Evolutionary conservation across 2,329 filamentous ascomycete species (phyloP).

Genomic region (Alternaria conjuncta): DNA sequence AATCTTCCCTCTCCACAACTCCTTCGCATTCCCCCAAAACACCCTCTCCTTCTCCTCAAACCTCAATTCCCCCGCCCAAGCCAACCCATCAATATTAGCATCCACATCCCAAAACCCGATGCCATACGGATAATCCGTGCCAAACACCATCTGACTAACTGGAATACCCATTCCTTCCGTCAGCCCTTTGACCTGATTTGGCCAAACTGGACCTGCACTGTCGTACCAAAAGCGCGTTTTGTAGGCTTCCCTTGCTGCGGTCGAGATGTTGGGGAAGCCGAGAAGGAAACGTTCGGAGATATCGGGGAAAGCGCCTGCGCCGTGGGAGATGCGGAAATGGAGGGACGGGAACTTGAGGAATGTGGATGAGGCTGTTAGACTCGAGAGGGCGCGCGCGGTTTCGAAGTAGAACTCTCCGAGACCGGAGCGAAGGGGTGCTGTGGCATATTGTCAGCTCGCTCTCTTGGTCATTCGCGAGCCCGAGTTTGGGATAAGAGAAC

Average conservation of each 20-base stretch:
- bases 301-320: slow-evolving; percentile 46
- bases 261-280: slow-evolving; percentile 34
- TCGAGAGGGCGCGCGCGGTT: slow-evolving; percentile 44
- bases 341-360: slow-evolving; percentile 38
- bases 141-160: slow-evolving; percentile 44
- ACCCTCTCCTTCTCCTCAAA: slow-evolving; percentile 34
- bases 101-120: slow-evolving; percentile 48
- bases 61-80: slow-evolving; percentile 27
- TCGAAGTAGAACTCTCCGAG: slow-evolving; percentile 49
- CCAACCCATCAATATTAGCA: slow-evolving; percentile 41
- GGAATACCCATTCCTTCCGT: slow-evolving; percentile 41
- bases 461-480: not conserved
- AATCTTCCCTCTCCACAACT: slow-evolving; percentile 37
- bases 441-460: not conserved
- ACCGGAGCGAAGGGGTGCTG: slow-evolving; percentile 44
- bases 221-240: slow-evolving; percentile 47
- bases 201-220: slow-evolving; percentile 47
- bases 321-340: slow-evolving; percentile 45
- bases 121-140: slow-evolving; percentile 48
- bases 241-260: slow-evolving; percentile 36
- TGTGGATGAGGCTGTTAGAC: slow-evolving; percentile 38
- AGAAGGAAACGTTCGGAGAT: slow-evolving; percentile 46
- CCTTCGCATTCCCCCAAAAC: slow-evolving; percentile 34
- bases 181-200: slow-evolving; percentile 45
- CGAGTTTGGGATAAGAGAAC: not conserved